A percentile compares a stretch with the other conserved stretches of the same genome.
Conservation (phyloP, 768 basidiomycete genomes). For the Pulveroboletus sp. region DNA sequence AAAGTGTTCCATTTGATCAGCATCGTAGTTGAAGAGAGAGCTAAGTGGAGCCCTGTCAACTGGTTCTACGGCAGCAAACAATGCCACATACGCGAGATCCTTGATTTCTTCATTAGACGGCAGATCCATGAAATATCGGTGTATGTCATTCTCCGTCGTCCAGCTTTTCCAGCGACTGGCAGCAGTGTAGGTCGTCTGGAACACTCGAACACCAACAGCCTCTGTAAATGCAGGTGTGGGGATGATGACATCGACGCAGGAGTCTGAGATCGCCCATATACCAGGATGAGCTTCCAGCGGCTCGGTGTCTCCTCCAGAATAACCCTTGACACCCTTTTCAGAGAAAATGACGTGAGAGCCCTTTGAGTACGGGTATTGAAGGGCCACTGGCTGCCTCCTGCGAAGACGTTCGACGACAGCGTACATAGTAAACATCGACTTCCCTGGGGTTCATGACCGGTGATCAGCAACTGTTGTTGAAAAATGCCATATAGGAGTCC, state of each 20-base stretch:
- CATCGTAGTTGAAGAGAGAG: no score
- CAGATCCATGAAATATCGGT: no score
- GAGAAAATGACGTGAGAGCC: background rate
- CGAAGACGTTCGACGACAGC: conserved; percentile 5
- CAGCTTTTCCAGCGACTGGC: background rate
- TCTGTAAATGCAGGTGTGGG: background rate
- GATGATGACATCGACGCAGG: background rate
- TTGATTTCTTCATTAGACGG: no score
- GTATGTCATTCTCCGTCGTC: background rate
- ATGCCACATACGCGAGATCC: no score
- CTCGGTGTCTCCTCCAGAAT: background rate
- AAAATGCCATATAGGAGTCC: no score
- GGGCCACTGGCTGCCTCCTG: background rate
- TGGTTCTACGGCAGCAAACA: no score
- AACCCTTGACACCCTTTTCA: background rate
- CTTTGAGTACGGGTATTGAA: no score
- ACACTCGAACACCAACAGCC: background rate
- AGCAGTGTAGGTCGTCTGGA: conserved; percentile 3
- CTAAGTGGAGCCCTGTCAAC: no score
- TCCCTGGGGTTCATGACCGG: background rate
- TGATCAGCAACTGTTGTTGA: no score
- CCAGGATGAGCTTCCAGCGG: background rate
- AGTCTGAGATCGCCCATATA: conserved; percentile 5
- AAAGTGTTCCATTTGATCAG: no score
- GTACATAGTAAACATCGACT: conserved; percentile 8